A percentile compares a stretch with the other conserved stretches of the same genome.
Evolutionary conservation across 176 grass and related monocot genomes (phyloP).

Genomic region (Carex littledalei): DNA sequence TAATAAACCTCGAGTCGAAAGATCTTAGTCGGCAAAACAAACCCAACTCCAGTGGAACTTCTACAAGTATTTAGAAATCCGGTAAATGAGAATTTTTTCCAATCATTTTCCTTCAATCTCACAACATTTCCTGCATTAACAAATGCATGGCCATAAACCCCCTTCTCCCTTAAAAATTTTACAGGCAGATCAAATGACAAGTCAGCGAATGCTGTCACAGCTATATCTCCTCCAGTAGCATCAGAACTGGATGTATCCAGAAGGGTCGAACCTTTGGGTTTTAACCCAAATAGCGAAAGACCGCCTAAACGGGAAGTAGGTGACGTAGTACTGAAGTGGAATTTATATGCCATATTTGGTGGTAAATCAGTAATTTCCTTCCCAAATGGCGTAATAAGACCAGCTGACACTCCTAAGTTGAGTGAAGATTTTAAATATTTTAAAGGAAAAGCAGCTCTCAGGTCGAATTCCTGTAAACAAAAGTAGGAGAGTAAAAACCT

Average conservation of each 20-base stretch:
- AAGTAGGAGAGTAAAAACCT: background rate
- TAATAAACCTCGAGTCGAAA: slow-evolving; percentile 73
- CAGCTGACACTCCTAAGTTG: slow-evolving; percentile 57
- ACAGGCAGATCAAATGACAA: slow-evolving; percentile 79
- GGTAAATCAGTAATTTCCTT: slow-evolving; percentile 49
- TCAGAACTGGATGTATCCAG: slow-evolving; percentile 39
- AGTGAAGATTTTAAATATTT: slow-evolving; percentile 60
- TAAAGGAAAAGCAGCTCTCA: slow-evolving; percentile 54
- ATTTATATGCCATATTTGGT: slow-evolving; percentile 62
- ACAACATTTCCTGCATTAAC: slow-evolving; percentile 58
- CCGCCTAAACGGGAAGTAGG: slow-evolving; percentile 45
- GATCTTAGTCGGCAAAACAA: slow-evolving; percentile 61
- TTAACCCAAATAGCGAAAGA: slow-evolving; percentile 59
- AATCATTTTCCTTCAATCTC: slow-evolving; percentile 51
- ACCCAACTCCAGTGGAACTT: slow-evolving; percentile 70
- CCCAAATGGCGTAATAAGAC: slow-evolving; percentile 50
- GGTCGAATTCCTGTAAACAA: slow-evolving; percentile 60
- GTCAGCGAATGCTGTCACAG: slow-evolving; percentile 75
- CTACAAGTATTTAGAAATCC: slow-evolving; percentile 52
- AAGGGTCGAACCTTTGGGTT: slow-evolving; percentile 62
- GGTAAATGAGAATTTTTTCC: slow-evolving; percentile 47
- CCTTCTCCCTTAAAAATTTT: slow-evolving; percentile 64
- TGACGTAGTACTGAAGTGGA: slow-evolving; percentile 72
- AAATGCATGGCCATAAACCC: slow-evolving; percentile 82
- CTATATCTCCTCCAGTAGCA: slow-evolving; percentile 52